Percentiles rank a stretch among this genome's conserved stretches.
Conservation (phyloP, 371 early-diverging fungal genomes). For the Syncephalastrum racemosum region DNA sequence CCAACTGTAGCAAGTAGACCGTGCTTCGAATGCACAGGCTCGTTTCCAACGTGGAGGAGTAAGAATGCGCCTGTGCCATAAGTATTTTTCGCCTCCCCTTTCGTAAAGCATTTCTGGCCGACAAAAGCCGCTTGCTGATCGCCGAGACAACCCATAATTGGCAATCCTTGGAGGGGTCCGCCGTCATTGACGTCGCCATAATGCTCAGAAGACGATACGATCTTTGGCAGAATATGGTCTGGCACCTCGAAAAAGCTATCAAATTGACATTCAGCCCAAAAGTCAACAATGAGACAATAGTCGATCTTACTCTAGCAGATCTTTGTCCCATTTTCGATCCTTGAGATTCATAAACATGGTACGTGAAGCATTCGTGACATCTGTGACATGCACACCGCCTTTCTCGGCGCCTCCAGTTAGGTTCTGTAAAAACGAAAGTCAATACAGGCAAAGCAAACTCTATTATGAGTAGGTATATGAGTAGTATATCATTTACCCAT, state of each 20-base stretch:
- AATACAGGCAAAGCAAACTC: neutral
- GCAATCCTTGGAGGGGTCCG: conserved; percentile 59
- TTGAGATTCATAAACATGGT: conserved; percentile 91
- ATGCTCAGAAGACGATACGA: conserved; percentile 80
- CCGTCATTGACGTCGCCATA: conserved; percentile 71
- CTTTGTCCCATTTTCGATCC: conserved; percentile 76
- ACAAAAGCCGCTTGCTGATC: conserved; percentile 98
- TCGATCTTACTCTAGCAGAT: conserved; percentile 55
- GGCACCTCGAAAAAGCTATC: conserved; percentile 70
- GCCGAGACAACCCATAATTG: conserved; percentile 86
- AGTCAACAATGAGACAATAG: conserved; percentile 1
- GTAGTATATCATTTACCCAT: conserved; percentile 50
- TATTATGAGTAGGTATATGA: neutral
- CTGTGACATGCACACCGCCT: conserved; percentile 79
- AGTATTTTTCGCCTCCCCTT: conserved; percentile 93
- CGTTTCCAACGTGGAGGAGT: conserved; percentile 90
- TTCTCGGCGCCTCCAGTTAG: conserved; percentile 71
- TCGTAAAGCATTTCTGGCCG: conserved; percentile 89
- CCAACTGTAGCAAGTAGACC: conserved; percentile 93
- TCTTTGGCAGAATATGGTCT: conserved; percentile 66
- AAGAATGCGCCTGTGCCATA: conserved; percentile 96
- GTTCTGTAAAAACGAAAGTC: conserved; percentile 51
- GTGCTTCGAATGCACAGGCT: conserved; percentile 74
- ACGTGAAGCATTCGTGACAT: conserved; percentile 92
- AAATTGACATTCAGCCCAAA: neutral